Evolutionary conservation across 2,329 filamentous ascomycete species (phyloP), one percentile per base, ranked within the genome.

Genomic region (Penicillium sp.): DNA sequence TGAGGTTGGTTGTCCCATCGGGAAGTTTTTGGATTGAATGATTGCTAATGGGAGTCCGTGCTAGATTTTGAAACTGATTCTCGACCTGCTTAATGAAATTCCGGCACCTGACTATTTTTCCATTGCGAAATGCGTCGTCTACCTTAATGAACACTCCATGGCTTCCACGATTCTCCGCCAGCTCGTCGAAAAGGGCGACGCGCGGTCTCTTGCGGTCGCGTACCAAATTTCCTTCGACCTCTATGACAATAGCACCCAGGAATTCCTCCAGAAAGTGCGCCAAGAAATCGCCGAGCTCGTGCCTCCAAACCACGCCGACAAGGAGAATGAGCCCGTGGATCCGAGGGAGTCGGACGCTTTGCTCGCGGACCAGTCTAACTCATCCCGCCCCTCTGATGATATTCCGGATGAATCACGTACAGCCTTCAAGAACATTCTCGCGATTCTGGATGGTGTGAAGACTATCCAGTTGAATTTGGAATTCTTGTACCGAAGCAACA

Each of bases 181-280:
- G 51, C 75, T 98, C 14, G 82, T 96, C 7, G 75, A 84, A 44
- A 84, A 84, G 48, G 85, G 80, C 4, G 85, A 94, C 51, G 74
- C 80, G 34, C 80, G 80, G 43, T 88, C 87, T 0, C 77, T 86
- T 11, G 85, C 89, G 13, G 83, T 86, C 33, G 92, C 92, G 12
- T 98, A 96, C 64, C 92, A 98, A 62, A 94, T 98, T 40, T 92
- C 90, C 1, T 98, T 98, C 57, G 92, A 98, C 57, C 75, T 98
- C 4, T 96, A 95, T 65, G 92, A 98, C 68, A 98, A 98, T 59
- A 92, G 92, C 51, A 96, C 92, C 0, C 92, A 98, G 56, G 92
- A 96, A 61, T 98, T 98, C 55, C 68, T 98, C 15, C 81, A 82
- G 51, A 95, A 92, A 67, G 85, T 98, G 30, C 82, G 90, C 57